Evolutionary conservation across 2,329 filamentous ascomycete genomes (phyloP).

Genomic region (Trichoderma atroviride): DNA sequence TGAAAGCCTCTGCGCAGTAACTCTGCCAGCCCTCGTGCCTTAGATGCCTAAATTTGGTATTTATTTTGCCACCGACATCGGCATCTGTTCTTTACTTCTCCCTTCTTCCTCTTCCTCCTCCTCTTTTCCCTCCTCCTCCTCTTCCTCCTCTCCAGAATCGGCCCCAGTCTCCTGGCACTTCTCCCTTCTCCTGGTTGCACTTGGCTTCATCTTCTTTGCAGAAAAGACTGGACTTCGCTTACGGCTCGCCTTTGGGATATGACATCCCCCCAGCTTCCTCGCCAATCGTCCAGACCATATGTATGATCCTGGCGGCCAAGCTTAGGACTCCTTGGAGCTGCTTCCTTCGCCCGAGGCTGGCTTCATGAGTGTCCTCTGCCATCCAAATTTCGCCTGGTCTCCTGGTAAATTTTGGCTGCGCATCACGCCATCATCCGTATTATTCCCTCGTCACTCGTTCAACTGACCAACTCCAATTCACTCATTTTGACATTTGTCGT

Average conservation of each 20-base stretch:
- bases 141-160: neutral
- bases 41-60: neutral
- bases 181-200: neutral
- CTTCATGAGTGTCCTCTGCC: slow-evolving; percentile 5
- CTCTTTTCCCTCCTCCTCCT: neutral
- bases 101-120: neutral
- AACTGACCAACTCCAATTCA: slow-evolving; percentile 15
- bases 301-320: slow-evolving; percentile 26
- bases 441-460: slow-evolving; percentile 18
- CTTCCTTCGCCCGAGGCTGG: neutral
- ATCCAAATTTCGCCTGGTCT: neutral
- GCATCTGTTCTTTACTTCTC: neutral
- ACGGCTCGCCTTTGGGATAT: slow-evolving; percentile 23
- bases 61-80: slow-evolving; percentile 6
- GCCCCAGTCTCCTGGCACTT: neutral
- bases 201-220: neutral
- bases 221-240: slow-evolving; percentile 8
- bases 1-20: neutral
- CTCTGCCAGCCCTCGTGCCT: neutral
- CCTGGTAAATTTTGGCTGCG: slow-evolving; percentile 1
- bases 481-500: slow-evolving; percentile 25
- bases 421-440: slow-evolving; percentile 10
- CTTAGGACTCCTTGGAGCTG: slow-evolving; percentile 17
- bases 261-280: slow-evolving; percentile 18
- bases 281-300: slow-evolving; percentile 16